Base-by-base conservation (phyloP, 2,329 filamentous ascomycete species). In the Neoscytalidium dimidiatum region DNA sequence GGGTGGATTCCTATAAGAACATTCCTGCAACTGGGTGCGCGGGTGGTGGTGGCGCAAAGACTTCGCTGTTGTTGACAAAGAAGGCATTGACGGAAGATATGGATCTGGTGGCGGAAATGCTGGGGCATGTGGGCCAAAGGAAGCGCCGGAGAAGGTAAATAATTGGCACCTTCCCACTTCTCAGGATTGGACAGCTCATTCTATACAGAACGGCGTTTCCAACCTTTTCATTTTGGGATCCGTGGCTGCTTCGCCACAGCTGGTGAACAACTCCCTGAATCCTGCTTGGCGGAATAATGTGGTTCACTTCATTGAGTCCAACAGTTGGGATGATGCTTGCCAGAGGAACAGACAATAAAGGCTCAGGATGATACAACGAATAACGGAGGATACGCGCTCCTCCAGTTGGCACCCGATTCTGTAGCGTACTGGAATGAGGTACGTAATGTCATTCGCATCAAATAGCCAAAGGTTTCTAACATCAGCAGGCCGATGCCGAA, bases 341-440 rank as follows among this genome's bases (percentile, higher is more conserved):
- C 43, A 38, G 23, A n/a, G 7, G 3, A 17, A 41, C 8, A n/a
- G 14, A 19, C n/a, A 9, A 17, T 8, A 6, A 19, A 21, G 17
- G 41, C 41, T 1, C 14, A 44, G 17, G 4, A 44, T 8, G 41
- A n/a, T 3, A 44, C 21, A 19, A 44, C 41, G 11, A n/a, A 44
- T 11, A 8, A 44, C 14, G 17, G 7, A 1, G 33, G 28, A 3
- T 7, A 14, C 13, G 28, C 33, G 13, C 52, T 57, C 3, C n/a
- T n/a, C 14, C 8, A 43, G 4, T n/a, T 57, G 52, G 33, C 52
- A 13, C 65, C 51, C 11, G 51, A 46, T 1, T 69, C 68, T 41
- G 73, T 69, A 1, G 64, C 73, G 2, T 75, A 75, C 56, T 57
- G 73, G 43, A 75, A 71, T 51, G 73, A 75, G 41, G 41, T 44